Conservation (phyloP, 805 yeast genomes). For the Kodamaea nitidulidarum region DNA sequence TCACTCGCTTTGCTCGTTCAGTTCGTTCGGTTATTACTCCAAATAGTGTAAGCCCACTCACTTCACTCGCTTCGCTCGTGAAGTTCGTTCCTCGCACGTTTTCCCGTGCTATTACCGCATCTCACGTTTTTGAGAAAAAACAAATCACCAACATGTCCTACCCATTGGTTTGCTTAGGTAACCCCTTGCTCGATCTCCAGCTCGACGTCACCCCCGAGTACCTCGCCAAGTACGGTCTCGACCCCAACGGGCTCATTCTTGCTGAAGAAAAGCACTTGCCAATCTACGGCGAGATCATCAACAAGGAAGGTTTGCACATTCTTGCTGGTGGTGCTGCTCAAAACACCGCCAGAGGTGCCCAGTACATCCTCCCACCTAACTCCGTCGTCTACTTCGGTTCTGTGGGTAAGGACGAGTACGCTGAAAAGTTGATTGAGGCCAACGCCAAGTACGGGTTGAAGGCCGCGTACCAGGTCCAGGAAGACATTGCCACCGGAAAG, state of each 20-base stretch:
- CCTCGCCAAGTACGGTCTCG: constrained; percentile 75
- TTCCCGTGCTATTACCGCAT: no score
- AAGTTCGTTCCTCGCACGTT: no score
- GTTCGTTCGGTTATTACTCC: no score
- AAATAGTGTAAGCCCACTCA: no score
- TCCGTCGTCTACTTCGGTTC: constrained; percentile 94
- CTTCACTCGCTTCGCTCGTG: no score
- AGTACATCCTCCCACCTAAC: constrained; percentile 74
- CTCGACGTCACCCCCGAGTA: constrained; percentile 65
- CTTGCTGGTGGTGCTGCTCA: constrained; percentile 99
- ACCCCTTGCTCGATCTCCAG: constrained; percentile 87
- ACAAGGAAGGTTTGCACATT: constrained; percentile 54
- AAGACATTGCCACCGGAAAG: constrained; percentile 82
- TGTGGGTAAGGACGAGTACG: constrained; percentile 88
- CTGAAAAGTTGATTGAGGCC: constrained; percentile 76
- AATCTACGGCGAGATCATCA: constrained; percentile 75
- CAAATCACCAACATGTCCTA: constrained; percentile 43
- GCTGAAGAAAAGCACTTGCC: constrained; percentile 81
- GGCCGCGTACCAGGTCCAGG: constrained; percentile 80
- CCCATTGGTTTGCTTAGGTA: constrained; percentile 81
- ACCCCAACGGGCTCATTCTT: constrained; percentile 91
- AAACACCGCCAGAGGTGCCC: constrained; percentile 98
- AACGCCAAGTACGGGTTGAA: constrained; percentile 84
- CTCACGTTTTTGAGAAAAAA: not conserved
- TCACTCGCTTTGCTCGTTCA: no score